phyloP scores from a whole-genome alignment of 2,329 filamentous ascomycete species.

The Fusarium neocosmosporiellum region DNA sequence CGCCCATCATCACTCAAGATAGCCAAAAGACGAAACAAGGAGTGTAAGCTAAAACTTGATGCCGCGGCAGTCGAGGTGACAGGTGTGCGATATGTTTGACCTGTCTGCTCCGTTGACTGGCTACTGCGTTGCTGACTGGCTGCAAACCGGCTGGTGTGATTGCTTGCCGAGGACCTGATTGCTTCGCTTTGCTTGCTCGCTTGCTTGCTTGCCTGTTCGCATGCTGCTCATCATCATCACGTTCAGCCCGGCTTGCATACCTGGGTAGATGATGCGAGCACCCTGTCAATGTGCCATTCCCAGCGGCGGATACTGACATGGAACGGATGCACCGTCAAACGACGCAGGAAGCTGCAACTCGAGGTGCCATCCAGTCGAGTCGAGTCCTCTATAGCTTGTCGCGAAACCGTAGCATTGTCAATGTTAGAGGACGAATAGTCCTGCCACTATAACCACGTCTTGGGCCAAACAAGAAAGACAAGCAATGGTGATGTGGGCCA shows the following conservation, averaged over 20 bases:
- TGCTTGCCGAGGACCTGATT: constrained; percentile 13
- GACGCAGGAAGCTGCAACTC: background rate
- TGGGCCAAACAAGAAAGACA: background rate
- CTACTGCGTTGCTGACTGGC: constrained; percentile 11
- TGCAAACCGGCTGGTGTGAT: constrained; percentile 11
- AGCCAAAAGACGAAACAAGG: constrained; percentile 31
- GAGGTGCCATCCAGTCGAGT: constrained; percentile 11
- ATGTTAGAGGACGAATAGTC: constrained; percentile 12
- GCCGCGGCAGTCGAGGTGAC: constrained; percentile 14
- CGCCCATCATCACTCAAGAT: constrained; percentile 19
- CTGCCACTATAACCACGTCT: constrained; percentile 20
- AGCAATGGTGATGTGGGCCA: constrained; percentile 27
- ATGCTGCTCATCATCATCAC: constrained; percentile 20
- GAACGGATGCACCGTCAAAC: background rate
- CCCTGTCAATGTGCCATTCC: constrained; percentile 8
- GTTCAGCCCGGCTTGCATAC: constrained; percentile 26
- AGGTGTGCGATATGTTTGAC: constrained; percentile 9
- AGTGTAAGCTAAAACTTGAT: constrained; percentile 22
- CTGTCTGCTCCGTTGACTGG: constrained; percentile 4
- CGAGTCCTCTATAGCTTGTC: constrained; percentile 11
- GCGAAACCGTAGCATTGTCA: constrained; percentile 4
- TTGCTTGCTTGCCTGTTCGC: constrained; percentile 10
- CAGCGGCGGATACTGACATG: background rate
- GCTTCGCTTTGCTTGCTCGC: constrained; percentile 4
- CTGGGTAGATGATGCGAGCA: background rate